These are phyloP conservation scores for Rhytidiadelphus loreus DNA, from an alignment of 225 moss, liverwort and hornwort genomes.

Conservation along the genomic window DNA sequence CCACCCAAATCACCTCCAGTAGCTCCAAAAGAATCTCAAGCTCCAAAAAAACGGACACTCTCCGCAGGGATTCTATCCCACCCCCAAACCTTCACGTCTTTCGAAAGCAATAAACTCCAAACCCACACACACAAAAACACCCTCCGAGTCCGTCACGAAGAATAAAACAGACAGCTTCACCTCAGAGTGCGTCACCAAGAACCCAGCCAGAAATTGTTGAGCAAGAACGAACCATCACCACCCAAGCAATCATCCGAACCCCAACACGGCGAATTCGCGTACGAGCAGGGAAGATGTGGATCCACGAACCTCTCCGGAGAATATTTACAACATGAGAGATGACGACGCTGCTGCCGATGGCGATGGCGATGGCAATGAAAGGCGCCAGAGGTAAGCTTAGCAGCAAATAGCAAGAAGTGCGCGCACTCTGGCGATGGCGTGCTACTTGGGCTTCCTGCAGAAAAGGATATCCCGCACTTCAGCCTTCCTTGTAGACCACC, in stretches of 20 bases:
- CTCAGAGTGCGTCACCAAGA: not conserved
- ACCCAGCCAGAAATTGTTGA: not conserved
- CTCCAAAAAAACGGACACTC: not conserved
- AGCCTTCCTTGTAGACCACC: not conserved
- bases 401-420: not conserved
- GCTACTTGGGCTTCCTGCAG: not conserved
- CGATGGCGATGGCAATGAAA: not conserved
- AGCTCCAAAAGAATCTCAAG: not conserved
- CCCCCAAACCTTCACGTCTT: not conserved
- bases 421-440: not conserved
- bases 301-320: not conserved
- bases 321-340: conserved; percentile 11
- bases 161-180: not conserved
- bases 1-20: not conserved
- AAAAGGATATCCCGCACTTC: not conserved
- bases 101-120: not conserved
- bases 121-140: not conserved
- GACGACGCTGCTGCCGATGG: not conserved
- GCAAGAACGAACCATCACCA: not conserved
- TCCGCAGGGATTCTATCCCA: not conserved
- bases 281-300: not conserved
- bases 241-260: not conserved
- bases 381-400: not conserved
- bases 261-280: not conserved
- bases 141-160: not conserved